A percentile compares a stretch with the other conserved stretches of the same genome.
Conservation (phyloP, 345 rosid genomes). For the Toxicodendron radicans region DNA sequence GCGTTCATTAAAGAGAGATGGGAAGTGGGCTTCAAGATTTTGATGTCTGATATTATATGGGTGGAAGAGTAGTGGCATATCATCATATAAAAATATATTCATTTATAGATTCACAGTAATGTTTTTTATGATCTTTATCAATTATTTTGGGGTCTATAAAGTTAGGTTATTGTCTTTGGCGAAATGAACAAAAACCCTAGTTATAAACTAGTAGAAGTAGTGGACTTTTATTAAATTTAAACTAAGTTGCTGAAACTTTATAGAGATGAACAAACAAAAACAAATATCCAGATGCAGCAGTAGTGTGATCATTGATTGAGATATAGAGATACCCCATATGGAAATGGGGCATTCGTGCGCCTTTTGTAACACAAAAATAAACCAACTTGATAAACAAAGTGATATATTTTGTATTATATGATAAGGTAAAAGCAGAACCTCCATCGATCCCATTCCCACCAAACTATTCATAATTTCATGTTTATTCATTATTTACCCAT, state of each 20-base stretch:
- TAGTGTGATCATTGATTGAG: not conserved
- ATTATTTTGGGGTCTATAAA: conserved; percentile 18
- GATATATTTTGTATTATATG: not conserved
- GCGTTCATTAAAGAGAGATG: conserved; percentile 23
- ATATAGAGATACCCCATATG: not conserved
- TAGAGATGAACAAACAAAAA: too few relatives aligned
- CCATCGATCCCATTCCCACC: too few relatives aligned
- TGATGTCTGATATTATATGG: conserved; percentile 19
- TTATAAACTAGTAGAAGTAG: not conserved
- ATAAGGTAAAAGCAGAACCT: too few relatives aligned
- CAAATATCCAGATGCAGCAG: too few relatives aligned
- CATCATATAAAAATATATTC: too few relatives aligned
- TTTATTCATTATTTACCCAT: too few relatives aligned
- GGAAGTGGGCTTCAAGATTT: conserved; percentile 24
- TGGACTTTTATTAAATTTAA: not conserved
- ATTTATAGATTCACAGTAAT: conserved; percentile 17
- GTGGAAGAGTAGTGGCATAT: not conserved
- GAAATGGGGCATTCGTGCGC: conserved; percentile 8
- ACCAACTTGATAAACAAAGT: conserved; percentile 2
- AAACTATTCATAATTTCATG: not conserved
- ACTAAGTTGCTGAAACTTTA: too few relatives aligned
- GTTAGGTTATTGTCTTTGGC: conserved; percentile 14
- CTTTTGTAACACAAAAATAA: not conserved
- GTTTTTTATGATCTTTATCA: conserved; percentile 8
- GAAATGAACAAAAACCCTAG: conserved; percentile 19